Conservation (phyloP, 176 grass and related monocot species). For the Carex littledalei region DNA sequence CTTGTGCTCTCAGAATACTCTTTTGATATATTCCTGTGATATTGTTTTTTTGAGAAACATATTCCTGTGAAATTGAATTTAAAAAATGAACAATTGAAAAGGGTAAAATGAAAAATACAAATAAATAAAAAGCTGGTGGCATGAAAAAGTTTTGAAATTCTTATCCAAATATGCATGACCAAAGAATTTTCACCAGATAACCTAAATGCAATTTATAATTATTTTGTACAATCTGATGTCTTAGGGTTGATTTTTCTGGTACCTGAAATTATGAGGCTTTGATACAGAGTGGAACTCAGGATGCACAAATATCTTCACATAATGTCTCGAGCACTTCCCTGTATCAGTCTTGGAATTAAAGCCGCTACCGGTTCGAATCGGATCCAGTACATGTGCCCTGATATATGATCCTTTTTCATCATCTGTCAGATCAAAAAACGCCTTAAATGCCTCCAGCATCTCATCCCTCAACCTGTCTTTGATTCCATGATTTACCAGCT, state of each 20-base stretch:
- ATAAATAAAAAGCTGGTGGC: background rate
- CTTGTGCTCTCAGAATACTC: slow-evolving; percentile 45
- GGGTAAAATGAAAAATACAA: background rate
- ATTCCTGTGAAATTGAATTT: slow-evolving; percentile 22
- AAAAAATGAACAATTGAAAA: background rate
- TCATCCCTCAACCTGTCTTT: slow-evolving; percentile 34
- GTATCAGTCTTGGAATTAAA: slow-evolving; percentile 44
- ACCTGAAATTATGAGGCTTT: slow-evolving; percentile 57
- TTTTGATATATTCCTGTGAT: slow-evolving; percentile 32
- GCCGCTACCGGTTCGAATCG: slow-evolving; percentile 47
- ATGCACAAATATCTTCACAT: slow-evolving; percentile 63
- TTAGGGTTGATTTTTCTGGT: background rate
- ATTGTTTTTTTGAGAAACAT: background rate
- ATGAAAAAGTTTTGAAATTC: background rate
- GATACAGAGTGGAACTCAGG: slow-evolving; percentile 50
- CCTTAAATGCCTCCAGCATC: slow-evolving; percentile 21
- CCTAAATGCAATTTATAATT: background rate
- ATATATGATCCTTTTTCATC: slow-evolving; percentile 41
- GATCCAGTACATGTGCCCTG: slow-evolving; percentile 37
- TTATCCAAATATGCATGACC: background rate
- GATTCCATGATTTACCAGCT: slow-evolving; percentile 72
- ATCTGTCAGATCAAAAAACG: slow-evolving; percentile 36
- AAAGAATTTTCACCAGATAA: background rate
- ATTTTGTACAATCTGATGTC: background rate
- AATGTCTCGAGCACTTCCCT: slow-evolving; percentile 43